Evolutionary conservation across 306 rosid species (phyloP).

Genomic region (Coriaria nepalensis): DNA sequence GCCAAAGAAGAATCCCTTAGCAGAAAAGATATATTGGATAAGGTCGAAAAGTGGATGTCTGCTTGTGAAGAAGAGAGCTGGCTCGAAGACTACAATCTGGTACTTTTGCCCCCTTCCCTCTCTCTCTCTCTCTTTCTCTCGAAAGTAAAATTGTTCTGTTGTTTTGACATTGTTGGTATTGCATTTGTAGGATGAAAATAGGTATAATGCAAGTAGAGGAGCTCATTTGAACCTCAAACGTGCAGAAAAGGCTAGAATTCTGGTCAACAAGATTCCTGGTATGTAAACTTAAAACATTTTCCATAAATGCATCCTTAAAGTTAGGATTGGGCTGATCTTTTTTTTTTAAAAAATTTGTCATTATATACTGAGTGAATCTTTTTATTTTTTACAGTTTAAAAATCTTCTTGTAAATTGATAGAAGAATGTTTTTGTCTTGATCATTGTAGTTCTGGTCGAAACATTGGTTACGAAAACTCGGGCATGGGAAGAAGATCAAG

Average conservation of each 20-base stretch:
- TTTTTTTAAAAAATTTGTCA: too few species aligned
- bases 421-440: slow-evolving; percentile 14
- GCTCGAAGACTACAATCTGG: slow-evolving; percentile 99
- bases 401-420: not conserved
- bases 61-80: slow-evolving; percentile 99
- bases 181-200: slow-evolving; percentile 79
- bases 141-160: not conserved
- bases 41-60: slow-evolving; percentile 99
- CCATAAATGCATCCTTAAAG: too few species aligned
- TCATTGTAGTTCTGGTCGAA: slow-evolving; percentile 77
- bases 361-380: too few species aligned
- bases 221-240: slow-evolving; percentile 99
- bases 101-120: slow-evolving; percentile 13
- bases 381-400: too few species aligned
- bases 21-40: slow-evolving; percentile 94
- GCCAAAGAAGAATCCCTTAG: slow-evolving; percentile 92
- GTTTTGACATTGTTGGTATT: slow-evolving; percentile 6
- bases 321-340: too few species aligned
- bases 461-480: slow-evolving; percentile 87
- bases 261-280: slow-evolving; percentile 97
- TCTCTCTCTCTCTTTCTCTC: slow-evolving; percentile 3
- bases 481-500: slow-evolving; percentile 89
- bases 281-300: not conserved
- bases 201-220: slow-evolving; percentile 98
- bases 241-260: slow-evolving; percentile 91